Evolutionary conservation across 306 rosid genomes (phyloP).

Genomic region (Vicia sativa): DNA sequence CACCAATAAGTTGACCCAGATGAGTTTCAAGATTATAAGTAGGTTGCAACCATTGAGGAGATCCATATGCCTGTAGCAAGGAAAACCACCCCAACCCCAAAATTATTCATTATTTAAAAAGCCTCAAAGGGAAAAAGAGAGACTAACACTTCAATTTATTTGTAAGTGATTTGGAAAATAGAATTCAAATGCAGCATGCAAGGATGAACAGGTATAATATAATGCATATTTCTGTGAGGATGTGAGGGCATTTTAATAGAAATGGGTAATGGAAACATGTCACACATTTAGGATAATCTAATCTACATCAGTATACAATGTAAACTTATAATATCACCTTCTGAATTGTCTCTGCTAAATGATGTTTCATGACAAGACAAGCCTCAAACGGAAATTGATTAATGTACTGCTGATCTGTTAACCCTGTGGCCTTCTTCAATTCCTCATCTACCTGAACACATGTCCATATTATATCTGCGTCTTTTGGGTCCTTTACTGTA

Average conservation of each 20-base stretch:
- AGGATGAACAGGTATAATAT: background rate
- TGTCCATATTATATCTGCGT: slow-evolving; percentile 93
- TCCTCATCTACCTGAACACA: slow-evolving; percentile 85
- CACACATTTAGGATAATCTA: slow-evolving; percentile 21
- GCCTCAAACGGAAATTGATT: slow-evolving; percentile 97
- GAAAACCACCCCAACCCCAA: slow-evolving; percentile 17
- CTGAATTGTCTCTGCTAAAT: slow-evolving; percentile 87
- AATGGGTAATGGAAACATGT: slow-evolving; percentile 15
- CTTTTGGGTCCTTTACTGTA: slow-evolving; percentile 79
- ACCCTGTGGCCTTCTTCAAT: slow-evolving; percentile 72
- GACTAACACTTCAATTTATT: background rate
- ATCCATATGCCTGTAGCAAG: slow-evolving; percentile 74
- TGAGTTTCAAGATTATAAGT: slow-evolving; percentile 91
- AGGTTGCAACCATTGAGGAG: slow-evolving; percentile 91
- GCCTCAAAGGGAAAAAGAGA: slow-evolving; percentile 10
- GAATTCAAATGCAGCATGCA: slow-evolving; percentile 29
- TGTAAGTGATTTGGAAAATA: slow-evolving; percentile 1
- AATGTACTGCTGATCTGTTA: slow-evolving; percentile 75
- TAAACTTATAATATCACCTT: slow-evolving; percentile 57
- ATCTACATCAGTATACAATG: slow-evolving; percentile 17
- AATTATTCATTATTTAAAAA: background rate
- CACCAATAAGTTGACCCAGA: slow-evolving; percentile 85
- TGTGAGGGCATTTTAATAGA: slow-evolving; percentile 6
- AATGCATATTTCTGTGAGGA: slow-evolving; percentile 9
- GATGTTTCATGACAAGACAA: slow-evolving; percentile 96